Evolutionary conservation across 345 rosid genomes (phyloP).

Genomic region (Eucalyptus erythrocorys): DNA sequence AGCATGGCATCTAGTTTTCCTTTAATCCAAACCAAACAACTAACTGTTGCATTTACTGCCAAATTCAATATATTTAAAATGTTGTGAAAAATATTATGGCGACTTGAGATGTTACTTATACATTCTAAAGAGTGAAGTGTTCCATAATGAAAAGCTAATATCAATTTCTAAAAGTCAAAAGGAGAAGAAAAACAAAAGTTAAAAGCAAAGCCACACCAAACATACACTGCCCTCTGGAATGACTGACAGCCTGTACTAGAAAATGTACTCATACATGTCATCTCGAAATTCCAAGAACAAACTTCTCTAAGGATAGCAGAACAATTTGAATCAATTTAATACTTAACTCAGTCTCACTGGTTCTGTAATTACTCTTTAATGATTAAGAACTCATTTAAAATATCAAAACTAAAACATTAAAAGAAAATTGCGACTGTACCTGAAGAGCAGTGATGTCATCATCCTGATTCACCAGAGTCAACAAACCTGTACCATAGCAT

Average conservation of each 20-base stretch:
- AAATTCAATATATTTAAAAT: not conserved
- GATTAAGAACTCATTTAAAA: not conserved
- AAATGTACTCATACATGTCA: not conserved
- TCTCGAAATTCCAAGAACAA: not conserved
- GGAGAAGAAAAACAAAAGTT: not conserved
- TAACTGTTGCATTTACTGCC: not conserved
- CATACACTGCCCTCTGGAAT: not conserved
- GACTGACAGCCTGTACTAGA: not conserved
- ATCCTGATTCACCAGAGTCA: slow-evolving; percentile 85
- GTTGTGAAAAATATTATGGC: not conserved
- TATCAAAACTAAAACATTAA: not conserved
- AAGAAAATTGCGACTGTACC: slow-evolving; percentile 13
- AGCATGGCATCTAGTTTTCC: not conserved
- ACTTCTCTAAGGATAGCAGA: not conserved
- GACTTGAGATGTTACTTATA: not conserved
- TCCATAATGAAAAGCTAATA: not conserved
- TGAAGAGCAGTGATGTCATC: slow-evolving; percentile 75
- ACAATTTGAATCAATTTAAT: not conserved
- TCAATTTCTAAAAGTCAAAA: not conserved
- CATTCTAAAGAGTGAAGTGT: not conserved
- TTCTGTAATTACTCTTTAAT: not conserved
- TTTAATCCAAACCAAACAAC: not conserved
- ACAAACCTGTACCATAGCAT: slow-evolving; percentile 33
- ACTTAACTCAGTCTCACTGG: not conserved
- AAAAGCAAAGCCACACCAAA: not conserved